Percentiles rank a stretch among this genome's conserved stretches.
phyloP scores from a whole-genome alignment of 2,329 filamentous ascomycete species.

The Rhinocladiella similis region DNA sequence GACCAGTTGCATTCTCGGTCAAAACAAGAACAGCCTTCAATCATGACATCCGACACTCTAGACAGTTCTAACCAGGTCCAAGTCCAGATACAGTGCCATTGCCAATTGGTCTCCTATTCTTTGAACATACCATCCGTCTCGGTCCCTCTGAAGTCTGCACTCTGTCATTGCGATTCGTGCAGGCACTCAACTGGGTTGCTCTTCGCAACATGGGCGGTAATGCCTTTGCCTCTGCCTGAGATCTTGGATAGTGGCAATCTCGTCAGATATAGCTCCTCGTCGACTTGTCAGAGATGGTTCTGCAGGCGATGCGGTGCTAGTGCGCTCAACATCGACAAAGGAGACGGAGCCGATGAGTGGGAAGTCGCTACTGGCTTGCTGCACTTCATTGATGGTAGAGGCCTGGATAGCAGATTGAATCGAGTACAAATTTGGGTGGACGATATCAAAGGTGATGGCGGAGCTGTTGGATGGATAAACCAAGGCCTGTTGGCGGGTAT shows the following conservation, averaged over 20 bases:
- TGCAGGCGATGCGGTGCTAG: constrained; percentile 21
- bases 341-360: constrained; percentile 14
- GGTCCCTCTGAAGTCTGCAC: constrained; percentile 36
- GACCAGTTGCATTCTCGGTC: background rate
- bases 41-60: background rate
- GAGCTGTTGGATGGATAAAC: constrained; percentile 25
- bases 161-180: constrained; percentile 55
- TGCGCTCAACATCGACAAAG: constrained; percentile 18
- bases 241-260: constrained; percentile 2
- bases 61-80: background rate
- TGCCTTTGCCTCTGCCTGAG: constrained; percentile 10
- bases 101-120: constrained; percentile 14
- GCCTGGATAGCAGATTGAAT: constrained; percentile 15
- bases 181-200: constrained; percentile 47
- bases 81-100: constrained; percentile 19
- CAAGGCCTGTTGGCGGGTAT: constrained; percentile 14
- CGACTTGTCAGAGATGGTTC: constrained; percentile 15
- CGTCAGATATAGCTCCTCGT: constrained; percentile 13
- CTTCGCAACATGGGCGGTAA: constrained; percentile 35
- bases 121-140: constrained; percentile 11
- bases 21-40: background rate
- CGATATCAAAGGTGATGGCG: constrained; percentile 24
- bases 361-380: constrained; percentile 23
- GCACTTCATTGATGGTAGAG: constrained; percentile 3
- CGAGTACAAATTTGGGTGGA: constrained; percentile 25